phyloP scores from a whole-genome alignment of 805 yeast genomes.

The Cyberlindnera samutprakarnensis region DNA sequence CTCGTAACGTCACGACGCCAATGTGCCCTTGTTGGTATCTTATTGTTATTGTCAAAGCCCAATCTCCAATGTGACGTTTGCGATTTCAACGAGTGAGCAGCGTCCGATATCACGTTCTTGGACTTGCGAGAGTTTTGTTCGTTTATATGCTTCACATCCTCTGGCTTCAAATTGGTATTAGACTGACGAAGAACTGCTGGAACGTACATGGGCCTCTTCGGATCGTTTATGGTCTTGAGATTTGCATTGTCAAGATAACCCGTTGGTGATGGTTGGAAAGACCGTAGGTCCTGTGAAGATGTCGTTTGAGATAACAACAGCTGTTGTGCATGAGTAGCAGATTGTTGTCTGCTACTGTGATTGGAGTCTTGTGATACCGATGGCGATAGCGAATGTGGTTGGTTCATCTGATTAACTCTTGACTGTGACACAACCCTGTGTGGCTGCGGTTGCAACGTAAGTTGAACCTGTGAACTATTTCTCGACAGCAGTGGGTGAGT shows the following conservation, averaged over 20 bases:
- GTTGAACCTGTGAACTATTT: not conserved
- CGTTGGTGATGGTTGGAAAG: constrained; percentile 4
- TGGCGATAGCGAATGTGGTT: too few species aligned
- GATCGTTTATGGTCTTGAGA: constrained; percentile 59
- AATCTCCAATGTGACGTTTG: constrained; percentile 22
- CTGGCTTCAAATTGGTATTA: constrained; percentile 34
- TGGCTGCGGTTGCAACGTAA: constrained; percentile 2
- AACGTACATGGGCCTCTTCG: constrained; percentile 77
- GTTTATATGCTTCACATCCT: constrained; percentile 26
- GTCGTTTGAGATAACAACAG: constrained; percentile 6
- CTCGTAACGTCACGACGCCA: constrained; percentile 72
- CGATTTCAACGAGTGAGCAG: constrained; percentile 21
- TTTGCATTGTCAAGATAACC: constrained; percentile 8
- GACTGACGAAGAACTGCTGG: constrained; percentile 79
- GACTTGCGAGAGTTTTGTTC: constrained; percentile 21
- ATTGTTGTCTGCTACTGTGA: too few species aligned
- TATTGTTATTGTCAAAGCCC: constrained; percentile 19
- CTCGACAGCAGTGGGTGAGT: constrained; percentile 1
- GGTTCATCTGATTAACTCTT: not conserved
- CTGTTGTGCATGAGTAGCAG: not conserved
- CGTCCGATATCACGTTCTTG: constrained; percentile 15
- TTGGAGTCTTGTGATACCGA: not conserved
- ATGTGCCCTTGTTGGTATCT: constrained; percentile 41
- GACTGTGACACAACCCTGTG: constrained; percentile 1
- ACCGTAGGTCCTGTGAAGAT: constrained; percentile 4